Percentiles rank a stretch among this genome's conserved stretches.
Conservation (phyloP, 75 land plant species). For the Sequoiadendron giganteum region DNA sequence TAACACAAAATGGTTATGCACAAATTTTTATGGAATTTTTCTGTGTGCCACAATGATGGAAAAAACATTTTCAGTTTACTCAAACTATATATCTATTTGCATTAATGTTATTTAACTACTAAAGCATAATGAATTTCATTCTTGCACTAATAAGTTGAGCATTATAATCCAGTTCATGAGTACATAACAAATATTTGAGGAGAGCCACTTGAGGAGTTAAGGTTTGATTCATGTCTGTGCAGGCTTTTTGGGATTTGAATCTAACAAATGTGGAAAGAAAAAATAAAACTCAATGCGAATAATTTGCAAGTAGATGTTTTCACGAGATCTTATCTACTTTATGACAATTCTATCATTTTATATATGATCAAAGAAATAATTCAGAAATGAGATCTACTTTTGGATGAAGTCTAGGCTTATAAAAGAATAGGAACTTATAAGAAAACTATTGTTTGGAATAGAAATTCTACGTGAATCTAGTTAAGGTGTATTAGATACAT, state of each 20-base stretch:
- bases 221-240: neutral
- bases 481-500: neutral
- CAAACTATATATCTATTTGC: neutral
- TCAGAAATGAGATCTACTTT: neutral
- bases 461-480: neutral
- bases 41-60: neutral
- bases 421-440: neutral
- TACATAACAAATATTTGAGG: neutral
- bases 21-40: neutral
- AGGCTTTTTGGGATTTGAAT: neutral
- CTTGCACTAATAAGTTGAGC: neutral
- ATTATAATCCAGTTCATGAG: neutral
- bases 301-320: neutral
- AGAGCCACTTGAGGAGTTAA: neutral
- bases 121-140: neutral
- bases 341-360: neutral
- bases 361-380: neutral
- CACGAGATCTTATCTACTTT: too few species aligned
- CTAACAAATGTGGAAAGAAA: neutral
- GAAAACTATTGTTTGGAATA: neutral
- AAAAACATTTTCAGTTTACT: neutral
- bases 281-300: neutral
- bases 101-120: neutral
- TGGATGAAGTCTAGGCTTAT: neutral
- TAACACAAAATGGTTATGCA: neutral